Base-by-base conservation (phyloP, 257 asterid species). In the Agastache rugosa region DNA sequence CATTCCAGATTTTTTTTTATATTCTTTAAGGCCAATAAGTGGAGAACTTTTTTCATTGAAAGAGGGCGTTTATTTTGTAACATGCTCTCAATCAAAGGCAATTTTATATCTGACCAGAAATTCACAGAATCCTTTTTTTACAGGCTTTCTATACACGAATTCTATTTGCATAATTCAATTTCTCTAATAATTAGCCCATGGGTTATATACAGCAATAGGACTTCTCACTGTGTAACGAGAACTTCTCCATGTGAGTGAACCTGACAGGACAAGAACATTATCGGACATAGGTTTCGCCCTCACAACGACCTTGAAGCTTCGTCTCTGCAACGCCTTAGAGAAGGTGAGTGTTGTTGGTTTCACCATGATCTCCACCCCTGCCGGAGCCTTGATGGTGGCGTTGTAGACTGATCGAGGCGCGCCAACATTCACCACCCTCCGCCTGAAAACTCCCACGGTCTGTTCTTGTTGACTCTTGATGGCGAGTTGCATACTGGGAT, bases 401-500 rank as follows among this genome's bases (percentile, higher is more conserved):
- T 82, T 91, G 81, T 90, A 91, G 27, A 77, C 74, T 0, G 97
- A 83, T 14, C 8, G 44, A 3, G 85, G 39, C n/a, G 68, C 78
- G 3, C 98, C 97, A 4, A 93, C 97, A 58, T 93, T 91, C 10
- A 91, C 84, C 41, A 93, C 97, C 19, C 37, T 86, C 74, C 97
- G 79, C 77, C 89, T 66, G 75, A 91, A 93, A 73, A 87, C 77
- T 3, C 91, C 97, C 17, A 75, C 75, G 0, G 89, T 90, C 16
- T 87, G 84, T 59, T 85, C 88, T 45, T 80, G 84, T 54, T 80
- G 72, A 68, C 82, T 86, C 74, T 50, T 88, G 79, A 90, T 59
- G 44, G 82, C 51, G 9, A 93, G 93, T 76, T 93, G 97, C 89
- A 93, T 88, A 20, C 90, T 87, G n/a, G 98, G 98, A 79, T 91